Conservation (phyloP, 2,329 filamentous ascomycete species). For the Xylariomycetidae sp. region DNA sequence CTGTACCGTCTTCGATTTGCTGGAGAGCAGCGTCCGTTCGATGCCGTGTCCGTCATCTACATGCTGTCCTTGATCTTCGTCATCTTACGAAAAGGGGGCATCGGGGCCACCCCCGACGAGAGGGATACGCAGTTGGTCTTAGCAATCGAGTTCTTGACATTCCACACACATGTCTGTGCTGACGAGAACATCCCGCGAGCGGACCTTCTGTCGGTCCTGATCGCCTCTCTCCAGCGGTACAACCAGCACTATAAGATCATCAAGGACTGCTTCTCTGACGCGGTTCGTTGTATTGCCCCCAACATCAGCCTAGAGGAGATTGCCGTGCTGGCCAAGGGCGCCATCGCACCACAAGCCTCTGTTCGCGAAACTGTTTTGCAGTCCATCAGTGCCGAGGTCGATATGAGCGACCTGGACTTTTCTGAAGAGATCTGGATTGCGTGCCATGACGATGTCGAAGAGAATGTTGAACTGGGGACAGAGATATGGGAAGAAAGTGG, state of each 20-base stretch:
- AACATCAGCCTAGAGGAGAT: slow-evolving; percentile 74
- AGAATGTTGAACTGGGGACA: slow-evolving; percentile 75
- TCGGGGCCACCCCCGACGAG: slow-evolving; percentile 68
- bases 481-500: slow-evolving; percentile 96
- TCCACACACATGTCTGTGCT: slow-evolving; percentile 75
- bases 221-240: slow-evolving; percentile 80
- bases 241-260: slow-evolving; percentile 91
- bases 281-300: slow-evolving; percentile 76
- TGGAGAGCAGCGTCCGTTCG: slow-evolving; percentile 89
- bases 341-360: slow-evolving; percentile 70
- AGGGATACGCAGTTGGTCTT: slow-evolving; percentile 85
- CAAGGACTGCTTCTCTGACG: slow-evolving; percentile 85
- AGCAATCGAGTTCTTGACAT: slow-evolving; percentile 80
- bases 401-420: slow-evolving; percentile 80
- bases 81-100: slow-evolving; percentile 72
- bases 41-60: slow-evolving; percentile 81
- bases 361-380: slow-evolving; percentile 83
- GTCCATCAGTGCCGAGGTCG: slow-evolving; percentile 84
- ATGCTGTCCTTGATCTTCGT: slow-evolving; percentile 75
- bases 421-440: slow-evolving; percentile 91
- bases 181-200: slow-evolving; percentile 71
- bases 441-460: slow-evolving; percentile 82
- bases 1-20: slow-evolving; percentile 86
- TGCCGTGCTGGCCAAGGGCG: slow-evolving; percentile 66
- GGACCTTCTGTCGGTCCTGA: slow-evolving; percentile 64